Evolutionary conservation across 768 basidiomycete species (phyloP).

Genomic region (Pulveroboletus sp.): DNA sequence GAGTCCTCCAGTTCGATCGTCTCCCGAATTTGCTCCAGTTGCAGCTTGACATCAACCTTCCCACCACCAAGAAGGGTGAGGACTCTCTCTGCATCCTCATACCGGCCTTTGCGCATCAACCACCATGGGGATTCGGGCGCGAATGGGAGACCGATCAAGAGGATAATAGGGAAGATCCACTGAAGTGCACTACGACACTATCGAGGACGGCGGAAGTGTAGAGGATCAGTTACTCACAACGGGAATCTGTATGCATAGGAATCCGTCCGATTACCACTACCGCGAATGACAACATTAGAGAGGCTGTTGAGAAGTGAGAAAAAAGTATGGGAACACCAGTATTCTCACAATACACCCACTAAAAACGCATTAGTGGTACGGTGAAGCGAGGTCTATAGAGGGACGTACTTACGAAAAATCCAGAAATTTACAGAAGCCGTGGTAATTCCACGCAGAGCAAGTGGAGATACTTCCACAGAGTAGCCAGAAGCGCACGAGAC

Average conservation of each 20-base stretch:
- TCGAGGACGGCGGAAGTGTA: neutral
- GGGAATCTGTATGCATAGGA: conserved; percentile 25
- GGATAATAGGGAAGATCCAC: too few species aligned
- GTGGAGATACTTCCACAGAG: conserved; percentile 29
- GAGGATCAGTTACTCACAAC: conserved; percentile 15
- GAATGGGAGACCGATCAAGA: too few species aligned
- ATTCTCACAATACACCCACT: conserved; percentile 26
- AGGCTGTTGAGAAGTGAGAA: conserved; percentile 9
- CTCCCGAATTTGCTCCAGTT: conserved; percentile 20
- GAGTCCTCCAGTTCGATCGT: conserved; percentile 31
- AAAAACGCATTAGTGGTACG: neutral
- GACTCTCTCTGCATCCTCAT: conserved; percentile 24
- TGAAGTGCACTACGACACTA: conserved; percentile 22
- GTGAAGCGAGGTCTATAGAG: too few species aligned
- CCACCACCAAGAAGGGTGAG: conserved; percentile 18
- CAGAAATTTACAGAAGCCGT: conserved; percentile 27
- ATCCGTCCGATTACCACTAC: conserved; percentile 19
- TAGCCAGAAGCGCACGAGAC: conserved; percentile 23
- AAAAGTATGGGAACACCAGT: neutral
- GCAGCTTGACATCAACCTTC: conserved; percentile 21
- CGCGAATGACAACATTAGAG: conserved; percentile 24
- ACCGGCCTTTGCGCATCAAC: too few species aligned
- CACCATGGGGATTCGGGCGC: too few species aligned
- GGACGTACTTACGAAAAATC: conserved; percentile 22
- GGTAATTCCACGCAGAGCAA: too few species aligned